phyloP scores from a whole-genome alignment of 768 basidiomycete species.

The Podaxis sp. region DNA sequence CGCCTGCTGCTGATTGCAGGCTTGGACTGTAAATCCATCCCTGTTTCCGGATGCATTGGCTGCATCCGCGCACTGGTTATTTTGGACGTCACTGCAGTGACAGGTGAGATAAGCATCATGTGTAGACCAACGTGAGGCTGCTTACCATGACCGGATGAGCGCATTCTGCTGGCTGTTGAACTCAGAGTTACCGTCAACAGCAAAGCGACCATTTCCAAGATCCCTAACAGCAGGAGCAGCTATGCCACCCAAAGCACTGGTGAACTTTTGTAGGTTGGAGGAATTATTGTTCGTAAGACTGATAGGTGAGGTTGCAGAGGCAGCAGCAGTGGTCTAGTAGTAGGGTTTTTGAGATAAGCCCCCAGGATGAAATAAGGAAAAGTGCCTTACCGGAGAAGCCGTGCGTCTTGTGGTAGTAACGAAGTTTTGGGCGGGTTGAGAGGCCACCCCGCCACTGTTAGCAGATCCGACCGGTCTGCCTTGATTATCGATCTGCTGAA shows the following conservation, averaged over 20 bases:
- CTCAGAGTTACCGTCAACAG: slow-evolving; percentile 43
- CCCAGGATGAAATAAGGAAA: not conserved
- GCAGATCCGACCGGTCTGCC: slow-evolving; percentile 33
- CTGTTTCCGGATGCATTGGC: slow-evolving; percentile 51
- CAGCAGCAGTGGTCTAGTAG: not conserved
- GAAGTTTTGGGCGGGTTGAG: not conserved
- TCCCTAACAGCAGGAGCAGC: slow-evolving; percentile 43
- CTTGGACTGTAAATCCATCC: slow-evolving; percentile 43
- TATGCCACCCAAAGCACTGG: slow-evolving; percentile 45
- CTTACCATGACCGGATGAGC: slow-evolving; percentile 46
- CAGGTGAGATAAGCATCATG: not conserved
- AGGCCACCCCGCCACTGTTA: not conserved
- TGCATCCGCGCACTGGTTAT: slow-evolving; percentile 57
- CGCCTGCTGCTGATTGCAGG: slow-evolving; percentile 44
- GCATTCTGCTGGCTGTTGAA: slow-evolving; percentile 48
- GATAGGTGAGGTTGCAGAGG: not conserved
- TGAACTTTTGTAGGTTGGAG: slow-evolving; percentile 49
- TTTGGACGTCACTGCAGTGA: slow-evolving; percentile 45
- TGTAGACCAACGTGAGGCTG: not conserved
- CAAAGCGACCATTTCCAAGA: slow-evolving; percentile 41
- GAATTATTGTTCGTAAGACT: not conserved
- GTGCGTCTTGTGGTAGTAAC: not conserved
- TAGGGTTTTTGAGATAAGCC: not conserved
- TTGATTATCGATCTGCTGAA: slow-evolving; percentile 43
- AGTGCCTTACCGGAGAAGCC: not conserved